Percentiles rank a stretch among this genome's conserved stretches.
Evolutionary conservation across 164 flowering plant species (phyloP).

Genomic region (Protea cynaroides): DNA sequence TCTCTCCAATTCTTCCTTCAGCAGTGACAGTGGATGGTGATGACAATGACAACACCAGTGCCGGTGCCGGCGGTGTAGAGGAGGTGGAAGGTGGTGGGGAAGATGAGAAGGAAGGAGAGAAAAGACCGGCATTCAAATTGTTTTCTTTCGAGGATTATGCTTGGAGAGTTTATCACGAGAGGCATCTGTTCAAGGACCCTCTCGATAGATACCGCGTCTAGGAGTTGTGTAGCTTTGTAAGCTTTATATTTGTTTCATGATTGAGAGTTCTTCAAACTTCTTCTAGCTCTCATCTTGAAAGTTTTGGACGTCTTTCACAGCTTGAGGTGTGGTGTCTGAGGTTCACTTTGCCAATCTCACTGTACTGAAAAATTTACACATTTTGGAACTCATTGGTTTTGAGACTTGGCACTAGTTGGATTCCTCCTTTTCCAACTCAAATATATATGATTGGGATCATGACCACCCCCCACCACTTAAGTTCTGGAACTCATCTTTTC

Average conservation of each 20-base stretch:
- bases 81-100: background rate
- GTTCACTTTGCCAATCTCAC: too few relatives aligned
- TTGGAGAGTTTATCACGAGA: constrained; percentile 71
- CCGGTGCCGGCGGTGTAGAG: background rate
- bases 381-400: too few relatives aligned
- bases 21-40: background rate
- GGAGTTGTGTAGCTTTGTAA: background rate
- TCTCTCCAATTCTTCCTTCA: constrained; percentile 34
- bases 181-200: constrained; percentile 49
- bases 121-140: constrained; percentile 27
- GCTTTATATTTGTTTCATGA: background rate
- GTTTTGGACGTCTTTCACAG: too few relatives aligned
- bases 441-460: too few relatives aligned
- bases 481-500: too few relatives aligned
- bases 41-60: constrained; percentile 1
- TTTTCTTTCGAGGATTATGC: constrained; percentile 77
- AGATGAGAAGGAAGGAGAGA: background rate
- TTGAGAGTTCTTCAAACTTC: background rate
- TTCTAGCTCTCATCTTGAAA: too few relatives aligned
- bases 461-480: too few relatives aligned
- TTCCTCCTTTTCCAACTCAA: too few relatives aligned
- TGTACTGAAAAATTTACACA: too few relatives aligned
- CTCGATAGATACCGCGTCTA: constrained; percentile 49
- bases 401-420: too few relatives aligned
- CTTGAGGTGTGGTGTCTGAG: too few relatives aligned